A percentile compares a stretch with the other conserved stretches of the same genome.
Evolutionary conservation across 2,329 filamentous ascomycete genomes (phyloP).

Genomic region (Chrysoporthe cubensis): DNA sequence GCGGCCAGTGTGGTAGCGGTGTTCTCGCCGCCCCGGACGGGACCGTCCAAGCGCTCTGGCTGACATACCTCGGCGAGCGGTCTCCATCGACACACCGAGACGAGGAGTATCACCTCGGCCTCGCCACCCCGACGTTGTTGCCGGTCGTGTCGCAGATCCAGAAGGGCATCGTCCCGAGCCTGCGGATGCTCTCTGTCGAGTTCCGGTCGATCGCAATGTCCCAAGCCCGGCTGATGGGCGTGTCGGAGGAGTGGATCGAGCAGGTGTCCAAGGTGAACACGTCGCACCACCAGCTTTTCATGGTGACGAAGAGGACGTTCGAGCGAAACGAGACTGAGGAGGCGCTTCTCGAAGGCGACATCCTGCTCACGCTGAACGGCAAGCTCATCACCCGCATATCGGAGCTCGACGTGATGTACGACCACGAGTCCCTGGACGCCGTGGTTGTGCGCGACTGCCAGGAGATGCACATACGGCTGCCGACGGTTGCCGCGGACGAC

Average conservation of each 20-base stretch:
- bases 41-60: constrained; percentile 92
- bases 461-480: constrained; percentile 75
- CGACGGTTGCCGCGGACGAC: constrained; percentile 85
- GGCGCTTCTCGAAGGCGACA: constrained; percentile 85
- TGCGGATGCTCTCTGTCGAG: constrained; percentile 92
- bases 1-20: constrained; percentile 89
- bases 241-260: constrained; percentile 93
- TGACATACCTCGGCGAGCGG: constrained; percentile 89
- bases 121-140: constrained; percentile 84
- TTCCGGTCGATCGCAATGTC: constrained; percentile 96
- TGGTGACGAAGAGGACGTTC: constrained; percentile 89
- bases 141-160: constrained; percentile 89
- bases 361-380: constrained; percentile 87
- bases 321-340: constrained; percentile 44
- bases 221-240: constrained; percentile 95
- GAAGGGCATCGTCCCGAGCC: constrained; percentile 74
- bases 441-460: constrained; percentile 84
- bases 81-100: constrained; percentile 28
- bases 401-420: constrained; percentile 96
- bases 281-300: constrained; percentile 94
- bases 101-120: constrained; percentile 93
- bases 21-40: constrained; percentile 89
- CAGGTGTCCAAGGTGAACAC: constrained; percentile 81
- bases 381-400: constrained; percentile 91
- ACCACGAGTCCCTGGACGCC: constrained; percentile 79